Base-by-base conservation (phyloP, 306 rosid species). In the Cucurbita ficifolia region DNA sequence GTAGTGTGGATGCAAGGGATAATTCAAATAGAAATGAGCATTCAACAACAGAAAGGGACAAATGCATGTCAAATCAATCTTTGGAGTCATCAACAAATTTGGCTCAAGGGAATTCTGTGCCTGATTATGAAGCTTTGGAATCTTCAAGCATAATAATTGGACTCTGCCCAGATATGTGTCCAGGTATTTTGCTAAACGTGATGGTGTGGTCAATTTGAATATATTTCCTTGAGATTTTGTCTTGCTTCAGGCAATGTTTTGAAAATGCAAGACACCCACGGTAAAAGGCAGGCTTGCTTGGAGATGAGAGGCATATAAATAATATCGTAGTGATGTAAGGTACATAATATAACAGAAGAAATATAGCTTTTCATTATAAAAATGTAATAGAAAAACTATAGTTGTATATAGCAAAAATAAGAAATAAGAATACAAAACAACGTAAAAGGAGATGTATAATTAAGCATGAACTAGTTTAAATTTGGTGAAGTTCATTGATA, bases 141-240 rank as follows among this genome's bases (percentile, higher is more conserved):
- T 40, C 84, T 17, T 85, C 96, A 81, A 83, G 80, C 78, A 78
- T 86, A 45, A 91, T 91, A 79, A 76, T 81, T 73, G 99, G 97
- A 75, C 61, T 77, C 74, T 94, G 99, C 80, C 89, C 90, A 35
- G 97, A 94, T 79, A 94, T 94, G 99, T 94, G 99, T 81, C 99
- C 99, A 56, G 97, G 99, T 89, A 84, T 76, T 79, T 77, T 74
- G 75, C 83, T 76, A 45, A 69, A 52, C 70, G 77, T 78, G 42
- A 58, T 73, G 58, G 50, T 70, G 60, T 70, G 60, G 62, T 68
- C 17, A 71, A 48, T 55, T 79, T 70, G 10, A 68, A 62, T 8
- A 16, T 50, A 38, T 71, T 71, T 21, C 36, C 22, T 73, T 19
- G 65, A n/a, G 45, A 56, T 14, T 73, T 40, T 56, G 64, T 65